A percentile compares a stretch with the other conserved stretches of the same genome.
Evolutionary conservation across 2,329 filamentous ascomycete genomes (phyloP).

Genomic region (Allantophomopsis cytisporea): DNA sequence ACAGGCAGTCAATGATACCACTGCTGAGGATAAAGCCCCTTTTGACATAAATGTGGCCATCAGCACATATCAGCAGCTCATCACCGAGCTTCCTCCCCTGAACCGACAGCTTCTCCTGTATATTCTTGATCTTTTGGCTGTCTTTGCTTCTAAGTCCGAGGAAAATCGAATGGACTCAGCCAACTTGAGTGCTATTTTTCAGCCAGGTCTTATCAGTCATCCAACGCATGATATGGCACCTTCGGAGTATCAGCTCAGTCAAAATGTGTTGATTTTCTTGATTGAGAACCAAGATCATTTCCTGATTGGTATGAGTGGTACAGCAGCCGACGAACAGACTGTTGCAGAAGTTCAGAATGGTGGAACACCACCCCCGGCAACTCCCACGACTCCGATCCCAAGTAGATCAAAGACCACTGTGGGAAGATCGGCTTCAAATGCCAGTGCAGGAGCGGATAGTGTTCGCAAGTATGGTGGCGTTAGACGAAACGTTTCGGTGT

Average conservation of each 20-base stretch:
- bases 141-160: conserved; percentile 94
- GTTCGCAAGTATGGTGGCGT: conserved; percentile 68
- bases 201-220: conserved; percentile 90
- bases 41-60: conserved; percentile 71
- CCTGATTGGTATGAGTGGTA: conserved; percentile 95
- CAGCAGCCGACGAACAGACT: conserved; percentile 77
- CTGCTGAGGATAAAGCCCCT: conserved; percentile 37
- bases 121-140: conserved; percentile 86
- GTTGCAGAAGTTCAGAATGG: conserved; percentile 55
- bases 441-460: conserved; percentile 80
- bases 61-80: conserved; percentile 70
- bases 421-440: conserved; percentile 69
- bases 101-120: conserved; percentile 92
- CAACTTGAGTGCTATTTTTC: conserved; percentile 93
- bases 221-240: conserved; percentile 92
- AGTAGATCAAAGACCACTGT: conserved; percentile 42
- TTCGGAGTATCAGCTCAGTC: conserved; percentile 84
- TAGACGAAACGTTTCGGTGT: conserved; percentile 81
- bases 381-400: conserved; percentile 33
- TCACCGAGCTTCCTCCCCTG: conserved; percentile 82
- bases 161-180: conserved; percentile 94
- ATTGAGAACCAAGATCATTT: conserved; percentile 99
- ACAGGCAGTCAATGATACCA: conserved; percentile 58
- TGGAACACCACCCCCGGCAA: conserved; percentile 38
- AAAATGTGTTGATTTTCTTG: conserved; percentile 93